Evolutionary conservation across 768 basidiomycete species (phyloP), one percentile per base, ranked within the genome.

Genomic region (Pulveroboletus sp.): DNA sequence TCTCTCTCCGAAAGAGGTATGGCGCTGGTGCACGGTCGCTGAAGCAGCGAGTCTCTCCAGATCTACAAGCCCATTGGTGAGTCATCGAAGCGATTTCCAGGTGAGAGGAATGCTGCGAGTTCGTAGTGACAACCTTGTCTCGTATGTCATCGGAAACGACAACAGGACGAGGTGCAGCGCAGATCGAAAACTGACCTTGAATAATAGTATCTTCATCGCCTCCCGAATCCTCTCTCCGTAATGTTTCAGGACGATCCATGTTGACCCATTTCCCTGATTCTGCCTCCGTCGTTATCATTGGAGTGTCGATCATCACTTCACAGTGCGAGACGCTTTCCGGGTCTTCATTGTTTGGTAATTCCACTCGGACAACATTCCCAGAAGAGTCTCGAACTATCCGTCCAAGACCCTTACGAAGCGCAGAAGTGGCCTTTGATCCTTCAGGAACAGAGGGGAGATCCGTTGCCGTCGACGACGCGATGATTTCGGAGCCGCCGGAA

Each of bases 361-460:
- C 82, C 35, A 93, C 73, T 40, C 80, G 75, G 19, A 92, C 60
- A 32, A 94, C 75, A 54, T 85, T 85, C 24, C 93, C 93, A 3
- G 77, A 72, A 31, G 76, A 82, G 65, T 94, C 93, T 40, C 92
- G 78, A 43, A 92, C 67, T 57, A 97, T 93, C 62, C 82, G 79
- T 26, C 92, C 93, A 63, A 80, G 85, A 2, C 88, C 87, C 57
- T 74, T 80, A 12, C 79, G 81, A 41, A 81, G 71, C 6, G 34
- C 50, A 14, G 63, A 54, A 23, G 63, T 49, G 47, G 60, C 55
- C 29, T 63, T 37, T 29, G 63, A 48, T 40, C 20, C 17, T n/a
- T 48, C 42, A 8, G 64, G 37, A 35, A 31, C 23, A 27, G 46
- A 29, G n/a, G n/a, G n/a, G n/a, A n/a, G n/a, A n/a, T n/a, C n/a